These are phyloP conservation scores for Ophiostoma angusticollis DNA, from an alignment of 2,329 filamentous ascomycete genomes.

Conservation along the genomic window DNA sequence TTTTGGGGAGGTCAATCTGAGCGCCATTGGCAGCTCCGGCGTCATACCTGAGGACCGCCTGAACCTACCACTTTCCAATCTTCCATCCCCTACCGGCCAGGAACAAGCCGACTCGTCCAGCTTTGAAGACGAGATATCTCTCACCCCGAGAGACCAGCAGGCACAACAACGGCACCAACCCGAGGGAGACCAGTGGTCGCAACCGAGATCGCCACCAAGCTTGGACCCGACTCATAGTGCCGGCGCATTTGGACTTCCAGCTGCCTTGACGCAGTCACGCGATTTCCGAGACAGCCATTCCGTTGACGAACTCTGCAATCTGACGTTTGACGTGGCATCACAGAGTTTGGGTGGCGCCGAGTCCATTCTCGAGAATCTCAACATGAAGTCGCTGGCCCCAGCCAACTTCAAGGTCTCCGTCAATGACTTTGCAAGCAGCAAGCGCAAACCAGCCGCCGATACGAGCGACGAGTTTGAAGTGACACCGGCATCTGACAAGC, in stretches of 20 bases:
- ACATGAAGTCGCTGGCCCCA: conserved; percentile 27
- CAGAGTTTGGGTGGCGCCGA: conserved; percentile 42
- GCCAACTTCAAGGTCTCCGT: conserved; percentile 14
- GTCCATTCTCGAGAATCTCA: conserved; percentile 29
- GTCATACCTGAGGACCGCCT: conserved; percentile 34
- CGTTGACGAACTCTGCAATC: conserved; percentile 36
- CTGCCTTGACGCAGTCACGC: conserved; percentile 13
- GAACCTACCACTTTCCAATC: conserved; percentile 30
- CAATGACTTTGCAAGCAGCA: conserved; percentile 34
- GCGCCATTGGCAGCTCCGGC: conserved; percentile 41
- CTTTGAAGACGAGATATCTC: conserved; percentile 24
- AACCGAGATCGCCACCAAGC: conserved; percentile 14
- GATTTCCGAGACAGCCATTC: conserved; percentile 24
- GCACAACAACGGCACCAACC: conserved; percentile 5
- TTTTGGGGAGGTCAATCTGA: conserved; percentile 43
- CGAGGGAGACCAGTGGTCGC: conserved; percentile 8
- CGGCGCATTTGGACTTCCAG: conserved; percentile 13
- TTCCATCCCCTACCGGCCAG: conserved; percentile 17
- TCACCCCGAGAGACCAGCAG: conserved; percentile 7
- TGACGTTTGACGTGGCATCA: conserved; percentile 39
- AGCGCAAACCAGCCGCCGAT: conserved; percentile 39
- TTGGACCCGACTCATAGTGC: conserved; percentile 11
- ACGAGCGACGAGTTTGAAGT: conserved; percentile 39
- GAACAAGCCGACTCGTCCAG: conserved; percentile 29
- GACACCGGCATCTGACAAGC: conserved; percentile 24